Evolutionary conservation across 306 rosid species (phyloP).

Genomic region (Castanea crenata): DNA sequence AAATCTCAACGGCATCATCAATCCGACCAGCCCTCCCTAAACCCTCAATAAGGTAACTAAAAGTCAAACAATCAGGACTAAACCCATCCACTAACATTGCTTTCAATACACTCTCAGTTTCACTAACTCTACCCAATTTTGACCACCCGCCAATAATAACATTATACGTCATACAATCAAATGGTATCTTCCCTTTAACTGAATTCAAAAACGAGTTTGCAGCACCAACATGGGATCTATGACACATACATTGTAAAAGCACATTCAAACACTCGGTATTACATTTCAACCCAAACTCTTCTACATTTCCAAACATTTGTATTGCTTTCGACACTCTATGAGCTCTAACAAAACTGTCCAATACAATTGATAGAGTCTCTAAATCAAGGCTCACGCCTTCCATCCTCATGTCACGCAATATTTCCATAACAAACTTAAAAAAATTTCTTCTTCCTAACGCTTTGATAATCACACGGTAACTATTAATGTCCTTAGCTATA

Average conservation of each 20-base stretch:
- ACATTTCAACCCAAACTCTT: slow-evolving; percentile 52
- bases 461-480: slow-evolving; percentile 55
- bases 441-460: slow-evolving; percentile 82
- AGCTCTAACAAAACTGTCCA: slow-evolving; percentile 70
- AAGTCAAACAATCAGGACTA: slow-evolving; percentile 50
- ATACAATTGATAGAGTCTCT: slow-evolving; percentile 46
- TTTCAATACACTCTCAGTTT: slow-evolving; percentile 56
- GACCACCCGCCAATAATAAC: slow-evolving; percentile 68
- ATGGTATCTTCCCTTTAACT: slow-evolving; percentile 52
- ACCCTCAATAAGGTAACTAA: slow-evolving; percentile 55
- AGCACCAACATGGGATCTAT: slow-evolving; percentile 57
- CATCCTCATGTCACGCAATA: slow-evolving; percentile 44
- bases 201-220: slow-evolving; percentile 58
- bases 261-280: slow-evolving; percentile 57
- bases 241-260: slow-evolving; percentile 60
- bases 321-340: slow-evolving; percentile 64
- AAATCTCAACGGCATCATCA: slow-evolving; percentile 58
- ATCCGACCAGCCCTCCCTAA: slow-evolving; percentile 69
- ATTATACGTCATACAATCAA: slow-evolving; percentile 49
- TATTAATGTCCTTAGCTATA: slow-evolving; percentile 37
- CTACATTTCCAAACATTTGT: slow-evolving; percentile 46
- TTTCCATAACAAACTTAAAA: slow-evolving; percentile 38
- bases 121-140: slow-evolving; percentile 52
- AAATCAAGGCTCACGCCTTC: slow-evolving; percentile 43
- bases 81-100: slow-evolving; percentile 60